Evolutionary conservation across 768 basidiomycete genomes (phyloP).

Genomic region (Dentipellis sp.): DNA sequence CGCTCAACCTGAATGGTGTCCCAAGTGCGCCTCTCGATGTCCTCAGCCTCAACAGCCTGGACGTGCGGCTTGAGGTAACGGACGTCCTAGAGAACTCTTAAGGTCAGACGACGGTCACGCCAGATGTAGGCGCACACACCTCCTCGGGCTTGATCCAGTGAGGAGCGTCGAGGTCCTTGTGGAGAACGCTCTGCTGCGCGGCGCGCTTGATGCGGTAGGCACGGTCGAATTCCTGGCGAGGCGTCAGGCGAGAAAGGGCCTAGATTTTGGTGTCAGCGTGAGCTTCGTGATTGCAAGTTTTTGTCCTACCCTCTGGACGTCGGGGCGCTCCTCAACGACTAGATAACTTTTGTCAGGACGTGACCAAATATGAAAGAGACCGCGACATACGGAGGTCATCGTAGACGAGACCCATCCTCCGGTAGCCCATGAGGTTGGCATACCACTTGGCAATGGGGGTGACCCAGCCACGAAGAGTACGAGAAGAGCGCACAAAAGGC

Average conservation of each 20-base stretch:
- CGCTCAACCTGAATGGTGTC: constrained; percentile 67
- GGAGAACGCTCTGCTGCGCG: constrained; percentile 68
- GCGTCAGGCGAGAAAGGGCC: constrained; percentile 79
- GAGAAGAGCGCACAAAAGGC: constrained; percentile 60
- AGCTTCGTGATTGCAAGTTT: background rate
- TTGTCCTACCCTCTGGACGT: constrained; percentile 64
- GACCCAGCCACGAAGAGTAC: constrained; percentile 56
- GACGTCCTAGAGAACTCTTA: constrained; percentile 49
- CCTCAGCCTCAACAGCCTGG: constrained; percentile 61
- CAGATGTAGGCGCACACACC: constrained; percentile 35
- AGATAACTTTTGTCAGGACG: background rate
- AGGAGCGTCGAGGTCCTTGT: constrained; percentile 71
- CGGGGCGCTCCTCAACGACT: constrained; percentile 72
- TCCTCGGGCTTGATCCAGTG: constrained; percentile 71
- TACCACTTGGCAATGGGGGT: constrained; percentile 82
- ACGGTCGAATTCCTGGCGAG: constrained; percentile 80
- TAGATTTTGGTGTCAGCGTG: constrained; percentile 20
- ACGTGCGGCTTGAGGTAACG: constrained; percentile 85
- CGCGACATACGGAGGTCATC: constrained; percentile 81
- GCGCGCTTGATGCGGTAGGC: constrained; percentile 83
- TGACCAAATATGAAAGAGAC: constrained; percentile 6
- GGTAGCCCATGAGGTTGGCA: constrained; percentile 71
- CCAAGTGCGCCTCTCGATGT: constrained; percentile 70
- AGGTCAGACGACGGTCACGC: background rate
- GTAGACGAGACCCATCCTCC: constrained; percentile 82